Evolutionary conservation across 768 basidiomycete genomes (phyloP), one percentile per base, ranked within the genome.

Genomic region (Cystofilobasidium ferigula): DNA sequence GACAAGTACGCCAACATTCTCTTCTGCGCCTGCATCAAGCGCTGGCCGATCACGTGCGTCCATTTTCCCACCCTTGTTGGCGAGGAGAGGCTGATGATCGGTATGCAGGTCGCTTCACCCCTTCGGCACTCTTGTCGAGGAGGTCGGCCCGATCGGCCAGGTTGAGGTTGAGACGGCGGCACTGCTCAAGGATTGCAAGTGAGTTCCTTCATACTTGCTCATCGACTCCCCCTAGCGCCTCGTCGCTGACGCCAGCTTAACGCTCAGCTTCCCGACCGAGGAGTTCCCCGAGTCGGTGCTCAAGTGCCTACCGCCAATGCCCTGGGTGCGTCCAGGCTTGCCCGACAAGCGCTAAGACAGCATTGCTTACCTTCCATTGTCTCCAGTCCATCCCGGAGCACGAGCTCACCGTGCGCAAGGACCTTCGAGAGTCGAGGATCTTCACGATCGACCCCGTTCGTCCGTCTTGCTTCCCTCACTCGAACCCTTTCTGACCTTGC

Each of bases 111-210:
- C 94, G 43, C 82, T 99, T 20, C 95, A 98, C 82, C 95, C 95
- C 12, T 99, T 99, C 75, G 95, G 95, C 63, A 97, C 94, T 24
- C 79, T 99, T 43, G 95, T 97, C 30, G 95, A 99, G 75, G 93
- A 99, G 75, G 82, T 99, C 58, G 95, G 95, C 53, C 87, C 92
- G 24, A 99, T 99, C 69, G 95, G 95, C n/a, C 89, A 99, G 70
- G 86, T 94, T 60, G 92, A 98, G 77, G 92, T 95, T 10, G 95
- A 99, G 78, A 98, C 94, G 6, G 93, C 89, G 69, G 95, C 95
- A 10, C 79, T 99, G 67, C 80, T 99, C 70, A 98, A 98, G 77
- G 95, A 99, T 76, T 97, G 92, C 81, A 97, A 97, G 78, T 97
- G 28, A 56, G 62, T 63, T 14, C 28, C 40, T 42, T 13, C 56